A percentile compares a stretch with the other conserved stretches of the same genome.
phyloP scores from a whole-genome alignment of 768 basidiomycete species.

The Sarcomyxa edulis region DNA sequence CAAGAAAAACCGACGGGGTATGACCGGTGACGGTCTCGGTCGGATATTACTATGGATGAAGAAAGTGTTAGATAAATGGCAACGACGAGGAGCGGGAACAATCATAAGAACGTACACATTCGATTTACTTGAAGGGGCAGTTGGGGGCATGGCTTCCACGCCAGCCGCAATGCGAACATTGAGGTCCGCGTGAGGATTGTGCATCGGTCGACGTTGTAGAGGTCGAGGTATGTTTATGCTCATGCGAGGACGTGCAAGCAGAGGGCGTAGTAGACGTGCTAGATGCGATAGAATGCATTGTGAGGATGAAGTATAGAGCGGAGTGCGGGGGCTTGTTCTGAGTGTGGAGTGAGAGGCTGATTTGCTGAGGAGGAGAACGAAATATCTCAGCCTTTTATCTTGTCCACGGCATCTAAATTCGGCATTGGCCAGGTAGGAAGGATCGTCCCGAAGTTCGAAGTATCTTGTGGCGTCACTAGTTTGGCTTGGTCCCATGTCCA shows the following conservation, averaged over 20 bases:
- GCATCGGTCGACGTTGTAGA: neutral
- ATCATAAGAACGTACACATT: too few species aligned
- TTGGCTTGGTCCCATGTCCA: slow-evolving; percentile 25
- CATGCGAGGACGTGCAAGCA: too few species aligned
- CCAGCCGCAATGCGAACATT: slow-evolving; percentile 76
- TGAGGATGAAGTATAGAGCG: slow-evolving; percentile 4
- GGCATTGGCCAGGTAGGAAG: slow-evolving; percentile 9
- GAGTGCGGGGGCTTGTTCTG: slow-evolving; percentile 7
- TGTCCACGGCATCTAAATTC: slow-evolving; percentile 17
- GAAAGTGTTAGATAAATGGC: too few species aligned
- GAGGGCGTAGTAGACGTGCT: neutral
- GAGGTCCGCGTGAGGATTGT: slow-evolving; percentile 41
- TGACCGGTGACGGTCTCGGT: too few species aligned
- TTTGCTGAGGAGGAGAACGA: slow-evolving; percentile 9
- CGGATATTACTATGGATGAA: too few species aligned
- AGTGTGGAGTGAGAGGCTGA: slow-evolving; percentile 12
- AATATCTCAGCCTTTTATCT: slow-evolving; percentile 28
- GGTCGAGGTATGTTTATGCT: too few species aligned
- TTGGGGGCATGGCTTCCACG: slow-evolving; percentile 53
- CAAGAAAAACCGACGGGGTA: too few species aligned
- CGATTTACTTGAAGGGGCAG: slow-evolving; percentile 58
- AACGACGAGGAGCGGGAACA: too few species aligned
- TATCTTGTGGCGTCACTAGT: slow-evolving; percentile 22
- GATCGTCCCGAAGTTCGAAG: slow-evolving; percentile 20
- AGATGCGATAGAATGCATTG: neutral